Evolutionary conservation across 2,329 filamentous ascomycete species (phyloP).

Genomic region (Cordyceps fumosorosea): DNA sequence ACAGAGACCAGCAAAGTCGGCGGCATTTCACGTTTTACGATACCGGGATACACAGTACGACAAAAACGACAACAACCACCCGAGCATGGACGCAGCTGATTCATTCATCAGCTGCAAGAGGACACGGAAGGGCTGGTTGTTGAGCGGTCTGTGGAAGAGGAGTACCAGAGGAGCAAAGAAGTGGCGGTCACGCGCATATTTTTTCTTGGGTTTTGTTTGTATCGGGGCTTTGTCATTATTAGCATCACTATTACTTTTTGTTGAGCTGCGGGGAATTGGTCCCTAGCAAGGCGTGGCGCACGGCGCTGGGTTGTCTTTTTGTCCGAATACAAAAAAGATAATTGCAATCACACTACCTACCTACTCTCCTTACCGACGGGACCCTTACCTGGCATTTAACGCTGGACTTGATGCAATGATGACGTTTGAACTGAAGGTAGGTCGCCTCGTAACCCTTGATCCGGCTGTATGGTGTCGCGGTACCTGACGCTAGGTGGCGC

Average conservation of each 20-base stretch:
- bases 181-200: slow-evolving; percentile 2
- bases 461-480: not conserved
- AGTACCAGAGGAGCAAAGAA: not conserved
- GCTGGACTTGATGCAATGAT: not conserved
- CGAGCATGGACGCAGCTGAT: not conserved
- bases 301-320: not conserved
- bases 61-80: not conserved
- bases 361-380: not conserved
- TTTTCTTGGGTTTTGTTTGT: not conserved
- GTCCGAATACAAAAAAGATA: not conserved
- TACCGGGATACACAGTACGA: slow-evolving; percentile 4
- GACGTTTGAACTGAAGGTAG: not conserved
- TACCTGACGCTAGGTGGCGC: not conserved
- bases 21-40: not conserved
- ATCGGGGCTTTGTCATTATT: not conserved
- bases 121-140: not conserved
- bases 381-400: not conserved
- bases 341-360: not conserved
- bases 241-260: not conserved
- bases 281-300: not conserved
- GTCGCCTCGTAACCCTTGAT: too few species aligned
- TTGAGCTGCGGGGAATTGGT: slow-evolving; percentile 4
- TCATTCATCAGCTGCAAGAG: not conserved
- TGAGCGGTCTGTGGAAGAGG: not conserved
- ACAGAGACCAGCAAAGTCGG: not conserved